phyloP scores from a whole-genome alignment of 768 basidiomycete genomes.

The Leccinum rimulosum region DNA sequence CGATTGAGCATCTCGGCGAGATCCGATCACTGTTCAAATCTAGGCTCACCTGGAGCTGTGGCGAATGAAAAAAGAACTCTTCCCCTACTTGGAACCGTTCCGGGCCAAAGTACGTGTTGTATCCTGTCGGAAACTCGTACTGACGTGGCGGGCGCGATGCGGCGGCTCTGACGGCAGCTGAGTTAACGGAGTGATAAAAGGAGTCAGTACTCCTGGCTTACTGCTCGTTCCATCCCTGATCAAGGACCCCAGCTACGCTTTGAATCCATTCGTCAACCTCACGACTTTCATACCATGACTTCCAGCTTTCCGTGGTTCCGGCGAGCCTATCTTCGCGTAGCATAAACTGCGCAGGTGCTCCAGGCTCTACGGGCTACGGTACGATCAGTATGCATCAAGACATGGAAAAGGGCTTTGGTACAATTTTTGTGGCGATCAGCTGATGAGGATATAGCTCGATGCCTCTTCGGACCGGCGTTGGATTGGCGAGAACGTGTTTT shows the following conservation, averaged over 20 bases:
- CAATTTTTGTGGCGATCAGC: constrained; percentile 79
- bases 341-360: constrained; percentile 59
- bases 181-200: neutral
- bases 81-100: constrained; percentile 87
- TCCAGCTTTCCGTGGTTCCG: constrained; percentile 81
- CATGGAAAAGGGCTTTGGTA: constrained; percentile 28
- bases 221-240: constrained; percentile 90
- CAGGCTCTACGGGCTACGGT: constrained; percentile 70
- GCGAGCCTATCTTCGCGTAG: constrained; percentile 72
- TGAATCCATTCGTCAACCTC: constrained; percentile 97
- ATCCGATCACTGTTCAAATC: neutral
- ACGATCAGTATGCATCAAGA: constrained; percentile 4
- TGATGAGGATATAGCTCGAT: constrained; percentile 84
- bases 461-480: constrained; percentile 47
- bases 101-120: constrained; percentile 74
- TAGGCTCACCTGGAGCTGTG: constrained; percentile 46
- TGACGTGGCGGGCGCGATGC: constrained; percentile 54
- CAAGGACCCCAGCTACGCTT: constrained; percentile 79
- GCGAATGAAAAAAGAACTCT: constrained; percentile 79
- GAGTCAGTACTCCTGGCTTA: constrained; percentile 34
- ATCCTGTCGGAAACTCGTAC: constrained; percentile 97
- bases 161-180: constrained; percentile 46
- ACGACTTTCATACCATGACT: constrained; percentile 68
- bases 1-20: constrained; percentile 8
- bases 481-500: constrained; percentile 57